Percentiles rank a stretch among this genome's conserved stretches.
These are phyloP conservation scores for Vachellia pachyceras DNA, from an alignment of 306 rosid species.

Conservation along the genomic window DNA sequence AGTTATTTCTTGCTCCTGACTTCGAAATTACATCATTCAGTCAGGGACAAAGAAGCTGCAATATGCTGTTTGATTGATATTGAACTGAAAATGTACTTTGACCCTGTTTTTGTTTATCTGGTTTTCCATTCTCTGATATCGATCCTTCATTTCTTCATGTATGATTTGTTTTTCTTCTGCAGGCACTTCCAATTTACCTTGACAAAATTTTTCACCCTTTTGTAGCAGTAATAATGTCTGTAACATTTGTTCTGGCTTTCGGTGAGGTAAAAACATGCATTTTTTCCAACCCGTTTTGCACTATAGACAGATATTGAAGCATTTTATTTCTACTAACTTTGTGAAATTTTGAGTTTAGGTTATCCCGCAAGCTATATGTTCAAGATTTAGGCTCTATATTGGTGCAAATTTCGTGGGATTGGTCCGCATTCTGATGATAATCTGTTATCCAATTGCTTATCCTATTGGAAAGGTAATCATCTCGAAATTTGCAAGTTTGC, in stretches of 20 bases:
- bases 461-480: slow-evolving; percentile 82
- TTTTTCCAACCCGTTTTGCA: not conserved
- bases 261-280: slow-evolving; percentile 65
- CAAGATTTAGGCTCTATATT: slow-evolving; percentile 77
- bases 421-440: slow-evolving; percentile 75
- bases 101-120: slow-evolving; percentile 14
- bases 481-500: slow-evolving; percentile 6
- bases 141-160: slow-evolving; percentile 5
- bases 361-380: slow-evolving; percentile 93
- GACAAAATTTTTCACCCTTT: slow-evolving; percentile 81
- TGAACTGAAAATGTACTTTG: not conserved
- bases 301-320: slow-evolving; percentile 14
- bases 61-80: slow-evolving; percentile 4
- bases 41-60: not conserved
- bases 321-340: slow-evolving; percentile 37
- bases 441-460: slow-evolving; percentile 80
- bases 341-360: slow-evolving; percentile 52
- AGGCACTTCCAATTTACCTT: slow-evolving; percentile 92
- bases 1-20: not conserved
- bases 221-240: slow-evolving; percentile 80
- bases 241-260: slow-evolving; percentile 84
- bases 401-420: slow-evolving; percentile 84
- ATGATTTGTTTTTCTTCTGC: slow-evolving; percentile 39
- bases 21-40: not conserved
- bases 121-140: slow-evolving; percentile 11